phyloP scores from a whole-genome alignment of 2,329 filamentous ascomycete genomes.

The Drechmeria coniospora region DNA sequence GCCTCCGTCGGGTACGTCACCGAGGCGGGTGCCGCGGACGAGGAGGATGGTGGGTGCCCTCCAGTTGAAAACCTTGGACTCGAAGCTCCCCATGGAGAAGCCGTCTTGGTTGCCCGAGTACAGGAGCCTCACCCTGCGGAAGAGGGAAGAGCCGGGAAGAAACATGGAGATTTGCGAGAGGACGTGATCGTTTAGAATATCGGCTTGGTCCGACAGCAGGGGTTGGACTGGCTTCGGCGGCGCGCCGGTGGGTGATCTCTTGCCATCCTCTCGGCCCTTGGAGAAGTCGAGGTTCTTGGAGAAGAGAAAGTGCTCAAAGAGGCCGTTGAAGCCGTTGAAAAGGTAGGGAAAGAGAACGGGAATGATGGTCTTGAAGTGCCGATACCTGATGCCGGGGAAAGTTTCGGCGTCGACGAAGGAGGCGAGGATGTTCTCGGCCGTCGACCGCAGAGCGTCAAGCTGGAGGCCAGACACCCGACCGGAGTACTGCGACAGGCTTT shows the following conservation, averaged over 20 bases:
- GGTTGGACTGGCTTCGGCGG: conserved; percentile 24
- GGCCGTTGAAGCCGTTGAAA: conserved; percentile 49
- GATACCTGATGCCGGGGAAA: conserved; percentile 45
- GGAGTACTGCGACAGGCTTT: conserved; percentile 47
- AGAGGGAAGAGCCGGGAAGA: conserved; percentile 47
- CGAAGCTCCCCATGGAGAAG: conserved; percentile 65
- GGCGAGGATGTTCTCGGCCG: conserved; percentile 49
- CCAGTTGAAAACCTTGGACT: conserved; percentile 65
- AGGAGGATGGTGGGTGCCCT: conserved; percentile 57
- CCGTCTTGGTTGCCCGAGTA: conserved; percentile 58
- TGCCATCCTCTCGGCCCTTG: conserved; percentile 24
- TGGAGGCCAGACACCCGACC: conserved; percentile 38
- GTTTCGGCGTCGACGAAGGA: conserved; percentile 52
- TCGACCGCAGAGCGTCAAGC: conserved; percentile 41
- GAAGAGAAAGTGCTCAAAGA: conserved; percentile 66
- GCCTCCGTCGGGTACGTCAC: conserved; percentile 29
- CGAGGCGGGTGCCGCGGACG: conserved; percentile 48
- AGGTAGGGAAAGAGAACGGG: conserved; percentile 47
- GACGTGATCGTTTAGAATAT: conserved; percentile 49
- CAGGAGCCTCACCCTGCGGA: conserved; percentile 47
- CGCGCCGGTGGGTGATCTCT: conserved; percentile 1
- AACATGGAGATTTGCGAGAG: conserved; percentile 62
- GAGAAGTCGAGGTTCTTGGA: conserved; percentile 55
- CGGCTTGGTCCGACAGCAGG: conserved; percentile 33
- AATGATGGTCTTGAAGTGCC: conserved; percentile 44